A percentile compares a stretch with the other conserved stretches of the same genome.
phyloP scores from a whole-genome alignment of 202 grass and related monocot genomes.

The Saccharum hybrid region DNA sequence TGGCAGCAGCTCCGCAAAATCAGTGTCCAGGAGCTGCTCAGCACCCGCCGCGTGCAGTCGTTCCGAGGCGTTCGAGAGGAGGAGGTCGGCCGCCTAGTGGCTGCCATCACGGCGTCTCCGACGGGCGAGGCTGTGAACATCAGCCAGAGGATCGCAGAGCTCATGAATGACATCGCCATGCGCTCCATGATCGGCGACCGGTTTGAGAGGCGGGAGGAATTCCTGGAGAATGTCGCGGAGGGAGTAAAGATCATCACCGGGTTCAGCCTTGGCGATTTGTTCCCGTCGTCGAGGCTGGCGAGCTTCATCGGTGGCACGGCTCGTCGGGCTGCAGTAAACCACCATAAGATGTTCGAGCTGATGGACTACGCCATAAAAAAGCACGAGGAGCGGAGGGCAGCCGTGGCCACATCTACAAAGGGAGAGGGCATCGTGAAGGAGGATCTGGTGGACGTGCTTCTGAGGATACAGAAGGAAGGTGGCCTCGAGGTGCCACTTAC shows the following conservation, averaged over 20 bases:
- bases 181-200: slow-evolving; percentile 39
- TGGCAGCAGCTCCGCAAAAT: too few relatives aligned
- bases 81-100: too few relatives aligned
- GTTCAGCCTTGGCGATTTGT: slow-evolving; percentile 45
- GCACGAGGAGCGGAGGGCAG: slow-evolving; percentile 31
- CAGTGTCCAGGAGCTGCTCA: too few relatives aligned
- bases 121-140: slow-evolving; percentile 24
- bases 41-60: too few relatives aligned
- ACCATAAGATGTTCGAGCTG: background rate
- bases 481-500: slow-evolving; percentile 39
- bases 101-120: background rate
- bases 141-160: slow-evolving; percentile 23
- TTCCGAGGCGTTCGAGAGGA: too few relatives aligned
- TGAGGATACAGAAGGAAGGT: slow-evolving; percentile 50
- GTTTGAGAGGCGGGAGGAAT: slow-evolving; percentile 32
- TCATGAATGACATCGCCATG: slow-evolving; percentile 3
- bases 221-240: background rate
- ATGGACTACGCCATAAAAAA: slow-evolving; percentile 37
- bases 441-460: slow-evolving; percentile 44
- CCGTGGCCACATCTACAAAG: too few relatives aligned
- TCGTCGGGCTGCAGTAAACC: background rate
- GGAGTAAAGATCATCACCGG: background rate
- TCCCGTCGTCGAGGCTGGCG: slow-evolving; percentile 48
- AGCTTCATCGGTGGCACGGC: slow-evolving; percentile 12
- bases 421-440: background rate